Percentiles rank a stretch among this genome's conserved stretches.
phyloP scores from a whole-genome alignment of 1,284 basidiomycete genomes.

The Puccinia triticina region DNA sequence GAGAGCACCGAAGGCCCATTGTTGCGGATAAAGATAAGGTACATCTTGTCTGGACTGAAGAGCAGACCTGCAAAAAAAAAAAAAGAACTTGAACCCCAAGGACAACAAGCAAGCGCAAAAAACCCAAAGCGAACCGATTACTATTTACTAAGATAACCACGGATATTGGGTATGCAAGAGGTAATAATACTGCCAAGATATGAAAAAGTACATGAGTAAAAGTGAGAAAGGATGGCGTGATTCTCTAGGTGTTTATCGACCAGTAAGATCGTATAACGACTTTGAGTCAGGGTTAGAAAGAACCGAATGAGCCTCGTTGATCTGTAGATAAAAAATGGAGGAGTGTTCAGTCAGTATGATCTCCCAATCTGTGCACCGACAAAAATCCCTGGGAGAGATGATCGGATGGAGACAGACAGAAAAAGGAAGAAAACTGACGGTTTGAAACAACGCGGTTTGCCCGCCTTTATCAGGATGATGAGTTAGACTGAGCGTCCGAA shows the following conservation, averaged over 20 bases:
- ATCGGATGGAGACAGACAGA: background rate
- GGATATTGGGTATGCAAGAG: background rate
- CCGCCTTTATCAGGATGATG: conserved; percentile 41
- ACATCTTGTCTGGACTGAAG: no score
- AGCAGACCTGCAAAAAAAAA: no score
- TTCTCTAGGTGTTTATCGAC: background rate
- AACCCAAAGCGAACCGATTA: no score
- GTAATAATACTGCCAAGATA: background rate
- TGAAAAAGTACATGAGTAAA: background rate
- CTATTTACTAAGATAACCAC: background rate
- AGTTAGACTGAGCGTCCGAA: conserved; percentile 73
- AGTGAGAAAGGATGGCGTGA: background rate
- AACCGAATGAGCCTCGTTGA: conserved; percentile 21
- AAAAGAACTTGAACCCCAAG: no score
- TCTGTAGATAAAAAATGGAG: background rate
- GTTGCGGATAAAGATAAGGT: no score
- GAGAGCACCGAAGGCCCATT: no score
- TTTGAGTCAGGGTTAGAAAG: background rate
- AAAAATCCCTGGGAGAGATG: background rate
- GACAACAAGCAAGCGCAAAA: no score
- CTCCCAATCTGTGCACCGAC: background rate
- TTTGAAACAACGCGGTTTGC: conserved; percentile 24
- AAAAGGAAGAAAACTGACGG: conserved; percentile 6
- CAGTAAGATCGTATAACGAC: background rate
- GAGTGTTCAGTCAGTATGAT: background rate